Base-by-base conservation (phyloP, 257 asterid species). In the Fraxinus excelsior region DNA sequence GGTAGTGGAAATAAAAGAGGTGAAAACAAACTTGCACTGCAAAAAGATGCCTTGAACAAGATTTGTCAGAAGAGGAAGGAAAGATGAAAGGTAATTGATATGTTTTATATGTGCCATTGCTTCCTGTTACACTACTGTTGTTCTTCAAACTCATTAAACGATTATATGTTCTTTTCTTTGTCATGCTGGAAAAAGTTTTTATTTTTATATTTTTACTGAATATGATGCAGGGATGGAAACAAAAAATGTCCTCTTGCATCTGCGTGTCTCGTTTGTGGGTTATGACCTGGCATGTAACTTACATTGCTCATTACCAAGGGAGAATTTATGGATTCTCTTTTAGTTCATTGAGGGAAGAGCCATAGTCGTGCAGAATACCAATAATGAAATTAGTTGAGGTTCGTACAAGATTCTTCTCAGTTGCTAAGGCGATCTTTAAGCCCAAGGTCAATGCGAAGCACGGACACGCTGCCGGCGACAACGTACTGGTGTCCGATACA, bases 1-100 rank as follows among this genome's bases (percentile, higher is more conserved):
- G 85, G 85, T 62, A 58, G 28, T n/a, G 67, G 67, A 58, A 58
- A 58, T 58, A 21, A 10, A n/a, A 58, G 67, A 21, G 67, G 23
- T 58, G 29, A 56, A 56, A 56, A 56, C 11, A 56, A 56, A 56
- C 25, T 34, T 34, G 38, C 56, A 14, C 58, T 16, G 21, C 58
- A 49, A 18, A 49, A 16, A 49, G 21, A 18, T 49, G 23, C 21
- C 58, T 49, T 49, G 21, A 49, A 18, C 67, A 58, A 58, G 67
- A 56, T 56, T 56, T n/a, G 66, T n/a, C 13, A 56, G 66, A 58
- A 58, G 13, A 21, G 5, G 66, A 58, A 58, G 16, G 67, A 58
- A 58, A 58, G 31, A 8, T 58, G 67, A 58, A n/a, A 58, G 18
- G 67, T 7, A 21, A 58, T 53, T 53, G 62, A 53, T 16, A 53